A percentile compares a stretch with the other conserved stretches of the same genome.
Conservation (phyloP, 306 rosid genomes). For the Neltuma alba region DNA sequence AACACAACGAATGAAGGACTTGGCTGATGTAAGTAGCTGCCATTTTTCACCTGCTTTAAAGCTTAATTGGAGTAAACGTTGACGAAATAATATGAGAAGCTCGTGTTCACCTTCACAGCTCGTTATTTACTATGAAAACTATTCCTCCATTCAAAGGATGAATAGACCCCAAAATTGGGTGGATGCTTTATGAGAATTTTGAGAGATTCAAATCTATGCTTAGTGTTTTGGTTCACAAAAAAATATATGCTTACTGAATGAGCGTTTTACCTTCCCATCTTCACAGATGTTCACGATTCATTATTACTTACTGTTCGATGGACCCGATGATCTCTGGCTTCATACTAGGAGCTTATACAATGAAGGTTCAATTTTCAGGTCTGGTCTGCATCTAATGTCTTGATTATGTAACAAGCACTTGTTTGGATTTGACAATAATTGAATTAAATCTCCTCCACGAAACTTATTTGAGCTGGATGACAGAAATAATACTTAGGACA, state of each 20-base stretch:
- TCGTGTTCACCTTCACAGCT: background rate
- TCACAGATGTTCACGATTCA: constrained; percentile 92
- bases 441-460: constrained; percentile 2
- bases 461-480: constrained; percentile 1
- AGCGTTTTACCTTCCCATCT: constrained; percentile 13
- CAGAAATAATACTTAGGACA: background rate
- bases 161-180: constrained; percentile 17
- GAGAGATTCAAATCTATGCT: constrained; percentile 22
- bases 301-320: constrained; percentile 85
- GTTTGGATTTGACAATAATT: constrained; percentile 3
- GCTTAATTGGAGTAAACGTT: background rate
- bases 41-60: constrained; percentile 4
- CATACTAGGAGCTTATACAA: constrained; percentile 66
- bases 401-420: constrained; percentile 4
- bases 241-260: constrained; percentile 12
- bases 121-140: background rate
- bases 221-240: background rate
- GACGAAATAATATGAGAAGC: constrained; percentile 20
- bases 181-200: constrained; percentile 8
- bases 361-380: constrained; percentile 84
- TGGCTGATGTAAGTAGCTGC: constrained; percentile 85
- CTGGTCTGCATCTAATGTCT: constrained; percentile 8
- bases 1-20: constrained; percentile 88
- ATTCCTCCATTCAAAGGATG: constrained; percentile 2
- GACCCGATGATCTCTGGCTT: constrained; percentile 85